phyloP scores from a whole-genome alignment of 306 rosid species.

The Quercus suber region DNA sequence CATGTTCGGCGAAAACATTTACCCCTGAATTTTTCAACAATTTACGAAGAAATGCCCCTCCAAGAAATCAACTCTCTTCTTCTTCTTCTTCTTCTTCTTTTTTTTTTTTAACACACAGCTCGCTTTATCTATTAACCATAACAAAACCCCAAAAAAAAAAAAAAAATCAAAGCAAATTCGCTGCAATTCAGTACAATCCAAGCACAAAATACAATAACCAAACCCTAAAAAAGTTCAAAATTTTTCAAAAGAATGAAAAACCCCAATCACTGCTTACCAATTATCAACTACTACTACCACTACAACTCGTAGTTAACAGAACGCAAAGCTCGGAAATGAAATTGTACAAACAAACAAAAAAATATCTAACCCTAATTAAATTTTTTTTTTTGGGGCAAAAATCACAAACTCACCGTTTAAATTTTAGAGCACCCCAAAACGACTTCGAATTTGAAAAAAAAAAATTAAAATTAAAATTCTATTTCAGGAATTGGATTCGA shows the following conservation, averaged over 20 bases:
- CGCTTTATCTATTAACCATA: conserved; percentile 29
- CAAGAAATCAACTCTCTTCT: conserved; percentile 35
- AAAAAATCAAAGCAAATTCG: conserved; percentile 40
- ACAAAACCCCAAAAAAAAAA: too few relatives aligned
- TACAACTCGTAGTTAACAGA: background rate
- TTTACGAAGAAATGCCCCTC: conserved; percentile 35
- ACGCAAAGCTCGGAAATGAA: conserved; percentile 32
- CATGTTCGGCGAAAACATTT: conserved; percentile 67
- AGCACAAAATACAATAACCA: conserved; percentile 7
- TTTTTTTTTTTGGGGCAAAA: background rate
- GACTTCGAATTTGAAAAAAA: conserved; percentile 26
- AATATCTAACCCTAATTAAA: conserved; percentile 47
- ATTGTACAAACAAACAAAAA: conserved; percentile 14
- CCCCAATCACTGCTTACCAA: background rate
- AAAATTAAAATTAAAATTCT: too few relatives aligned
- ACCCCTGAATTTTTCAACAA: conserved; percentile 13
- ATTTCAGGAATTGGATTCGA: too few relatives aligned
- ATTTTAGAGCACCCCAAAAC: conserved; percentile 7
- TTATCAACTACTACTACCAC: background rate
- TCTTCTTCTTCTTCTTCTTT: too few relatives aligned
- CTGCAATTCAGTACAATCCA: conserved; percentile 33
- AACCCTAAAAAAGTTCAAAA: conserved; percentile 21
- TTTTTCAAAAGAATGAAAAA: conserved; percentile 13
- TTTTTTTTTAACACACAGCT: conserved; percentile 1
- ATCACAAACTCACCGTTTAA: conserved; percentile 36